Percentiles rank a stretch among this genome's conserved stretches.
These are phyloP conservation scores for Collybiopsis luxurians DNA, from an alignment of 768 basidiomycete genomes.

Conservation along the genomic window DNA sequence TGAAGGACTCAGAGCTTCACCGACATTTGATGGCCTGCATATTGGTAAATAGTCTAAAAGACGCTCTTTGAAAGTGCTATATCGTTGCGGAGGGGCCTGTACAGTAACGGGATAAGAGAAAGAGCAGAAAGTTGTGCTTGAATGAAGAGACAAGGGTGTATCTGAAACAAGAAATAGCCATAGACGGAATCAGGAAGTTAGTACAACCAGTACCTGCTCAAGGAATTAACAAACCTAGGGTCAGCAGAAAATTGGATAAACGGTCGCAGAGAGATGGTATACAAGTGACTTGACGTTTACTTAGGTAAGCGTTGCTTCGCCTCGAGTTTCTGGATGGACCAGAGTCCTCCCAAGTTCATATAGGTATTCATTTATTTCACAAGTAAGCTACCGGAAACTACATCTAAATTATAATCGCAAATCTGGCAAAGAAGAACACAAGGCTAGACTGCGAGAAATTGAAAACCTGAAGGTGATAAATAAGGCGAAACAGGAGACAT, in stretches of 20 bases:
- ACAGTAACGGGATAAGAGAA: conserved; percentile 6
- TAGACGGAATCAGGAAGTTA: not conserved
- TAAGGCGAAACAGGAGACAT: conserved; percentile 2
- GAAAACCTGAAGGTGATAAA: conserved; percentile 1
- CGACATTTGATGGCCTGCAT: conserved; percentile 94
- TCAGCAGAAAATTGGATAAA: not conserved
- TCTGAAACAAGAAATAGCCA: not conserved
- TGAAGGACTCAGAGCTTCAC: conserved; percentile 23
- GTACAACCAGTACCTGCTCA: not conserved
- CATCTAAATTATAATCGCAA: not conserved
- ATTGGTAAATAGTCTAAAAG: conserved; percentile 17
- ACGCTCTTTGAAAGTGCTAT: conserved; percentile 3
- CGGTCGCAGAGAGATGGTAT: not conserved
- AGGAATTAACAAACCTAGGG: not conserved
- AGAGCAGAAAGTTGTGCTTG: not conserved
- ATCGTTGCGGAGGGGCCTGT: conserved; percentile 1
- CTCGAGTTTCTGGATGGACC: not conserved
- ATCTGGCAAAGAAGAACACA: not conserved
- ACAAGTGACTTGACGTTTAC: not conserved
- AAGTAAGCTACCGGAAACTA: not conserved
- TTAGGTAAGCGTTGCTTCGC: conserved; percentile 1
- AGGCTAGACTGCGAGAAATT: not conserved
- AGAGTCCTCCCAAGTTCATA: too few relatives aligned
- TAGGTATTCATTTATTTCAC: conserved; percentile 3
- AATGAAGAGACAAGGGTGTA: conserved; percentile 9